phyloP scores from a whole-genome alignment of 2,329 filamentous ascomycete species.

The Teratosphaeria epicoccoides region DNA sequence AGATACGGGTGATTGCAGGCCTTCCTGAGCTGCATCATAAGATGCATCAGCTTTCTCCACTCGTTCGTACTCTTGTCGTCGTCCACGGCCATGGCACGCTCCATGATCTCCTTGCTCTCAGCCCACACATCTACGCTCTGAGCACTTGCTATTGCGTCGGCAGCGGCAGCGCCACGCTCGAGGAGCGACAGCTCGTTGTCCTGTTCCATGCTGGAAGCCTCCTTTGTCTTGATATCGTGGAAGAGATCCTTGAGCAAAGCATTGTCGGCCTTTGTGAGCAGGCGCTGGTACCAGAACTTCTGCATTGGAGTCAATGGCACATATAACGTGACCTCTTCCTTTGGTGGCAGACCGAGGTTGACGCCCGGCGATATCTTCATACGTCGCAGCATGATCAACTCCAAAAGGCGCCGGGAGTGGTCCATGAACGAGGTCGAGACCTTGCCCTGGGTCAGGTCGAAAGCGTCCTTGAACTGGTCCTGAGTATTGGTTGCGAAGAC shows the following conservation, averaged over 20 bases:
- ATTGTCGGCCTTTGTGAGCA: conserved; percentile 45
- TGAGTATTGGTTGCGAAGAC: conserved; percentile 44
- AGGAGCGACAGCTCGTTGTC: conserved; percentile 14
- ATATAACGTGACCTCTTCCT: conserved; percentile 47
- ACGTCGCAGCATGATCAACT: conserved; percentile 48
- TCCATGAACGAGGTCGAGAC: conserved; percentile 45
- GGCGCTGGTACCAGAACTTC: conserved; percentile 46
- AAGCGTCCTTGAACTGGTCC: conserved; percentile 44
- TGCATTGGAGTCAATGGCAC: conserved; percentile 50
- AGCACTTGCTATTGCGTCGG: conserved; percentile 17
- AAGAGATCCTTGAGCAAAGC: conserved; percentile 44
- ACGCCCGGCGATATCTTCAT: conserved; percentile 47
- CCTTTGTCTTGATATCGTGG: conserved; percentile 36
- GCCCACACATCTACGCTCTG: conserved; percentile 33
- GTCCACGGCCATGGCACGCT: conserved; percentile 26
- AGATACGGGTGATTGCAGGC: conserved; percentile 47
- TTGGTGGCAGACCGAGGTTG: conserved; percentile 45
- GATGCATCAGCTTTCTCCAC: conserved; percentile 41
- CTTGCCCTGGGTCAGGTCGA: conserved; percentile 45
- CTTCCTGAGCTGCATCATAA: conserved; percentile 47
- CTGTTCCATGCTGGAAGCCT: conserved; percentile 29
- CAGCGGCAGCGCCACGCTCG: conserved; percentile 22
- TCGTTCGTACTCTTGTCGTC: conserved; percentile 10
- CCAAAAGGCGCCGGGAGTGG: conserved; percentile 41
- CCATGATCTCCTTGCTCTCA: conserved; percentile 35